Evolutionary conservation across 257 asterid genomes (phyloP).

Genomic region (Solanum acaule): DNA sequence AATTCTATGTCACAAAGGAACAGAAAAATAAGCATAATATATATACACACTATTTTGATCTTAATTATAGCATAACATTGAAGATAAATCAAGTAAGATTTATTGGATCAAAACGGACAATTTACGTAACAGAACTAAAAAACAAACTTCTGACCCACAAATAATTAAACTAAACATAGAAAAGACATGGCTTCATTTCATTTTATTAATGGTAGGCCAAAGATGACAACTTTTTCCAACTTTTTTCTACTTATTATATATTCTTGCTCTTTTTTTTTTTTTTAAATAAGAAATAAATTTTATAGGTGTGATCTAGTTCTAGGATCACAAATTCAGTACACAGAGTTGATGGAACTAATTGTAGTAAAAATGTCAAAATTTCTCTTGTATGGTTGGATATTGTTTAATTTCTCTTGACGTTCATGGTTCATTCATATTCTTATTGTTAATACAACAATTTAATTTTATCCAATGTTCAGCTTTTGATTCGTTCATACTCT

Average conservation of each 20-base stretch:
- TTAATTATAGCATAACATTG: too few species aligned
- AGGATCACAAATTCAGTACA: background rate
- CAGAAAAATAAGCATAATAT: background rate
- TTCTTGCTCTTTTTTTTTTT: background rate
- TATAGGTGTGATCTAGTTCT: background rate
- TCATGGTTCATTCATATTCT: too few species aligned
- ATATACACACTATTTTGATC: background rate
- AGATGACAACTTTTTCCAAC: background rate
- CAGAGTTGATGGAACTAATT: background rate
- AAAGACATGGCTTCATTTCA: background rate
- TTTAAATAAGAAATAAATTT: background rate
- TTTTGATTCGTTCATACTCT: too few species aligned
- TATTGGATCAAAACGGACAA: background rate
- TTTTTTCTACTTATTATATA: background rate
- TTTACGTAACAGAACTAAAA: background rate
- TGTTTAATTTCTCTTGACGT: fast-evolving
- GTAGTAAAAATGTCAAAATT: background rate
- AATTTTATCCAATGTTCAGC: too few species aligned
- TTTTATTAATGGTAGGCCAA: background rate
- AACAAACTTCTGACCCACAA: background rate
- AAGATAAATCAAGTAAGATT: background rate
- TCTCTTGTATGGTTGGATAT: too few species aligned
- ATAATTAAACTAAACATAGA: background rate
- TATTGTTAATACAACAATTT: too few species aligned
- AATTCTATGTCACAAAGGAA: background rate